phyloP scores from a whole-genome alignment of 768 basidiomycete genomes.

The Phlebiopsis flavidoalba region DNA sequence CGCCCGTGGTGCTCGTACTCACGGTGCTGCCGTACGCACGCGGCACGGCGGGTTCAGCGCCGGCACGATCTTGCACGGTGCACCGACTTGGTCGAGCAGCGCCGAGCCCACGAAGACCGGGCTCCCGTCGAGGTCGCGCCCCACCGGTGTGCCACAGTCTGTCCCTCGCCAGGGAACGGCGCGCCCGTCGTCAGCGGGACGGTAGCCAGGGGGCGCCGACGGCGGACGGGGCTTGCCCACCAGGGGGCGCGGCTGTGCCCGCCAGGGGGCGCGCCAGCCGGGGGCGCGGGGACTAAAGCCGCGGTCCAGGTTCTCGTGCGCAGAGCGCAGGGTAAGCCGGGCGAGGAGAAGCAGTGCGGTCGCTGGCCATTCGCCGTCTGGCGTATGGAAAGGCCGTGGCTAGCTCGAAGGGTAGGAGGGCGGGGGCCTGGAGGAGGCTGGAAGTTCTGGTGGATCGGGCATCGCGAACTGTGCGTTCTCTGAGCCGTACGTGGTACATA shows the following conservation, averaged over 20 bases:
- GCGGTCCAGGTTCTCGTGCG: not conserved
- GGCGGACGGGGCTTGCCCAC: constrained; percentile 41
- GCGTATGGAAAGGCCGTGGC: constrained; percentile 5
- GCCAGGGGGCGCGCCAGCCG: no score
- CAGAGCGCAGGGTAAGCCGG: constrained; percentile 5
- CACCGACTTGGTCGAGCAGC: constrained; percentile 45
- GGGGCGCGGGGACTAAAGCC: constrained; percentile 2
- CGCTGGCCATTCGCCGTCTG: not conserved
- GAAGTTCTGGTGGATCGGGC: constrained; percentile 11
- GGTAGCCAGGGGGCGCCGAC: constrained; percentile 68
- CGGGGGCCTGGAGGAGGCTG: constrained; percentile 3
- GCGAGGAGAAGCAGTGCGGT: not conserved
- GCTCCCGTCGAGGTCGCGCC: constrained; percentile 52
- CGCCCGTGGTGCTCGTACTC: constrained; percentile 61
- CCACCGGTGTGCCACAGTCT: constrained; percentile 21
- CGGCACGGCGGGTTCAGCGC: constrained; percentile 44
- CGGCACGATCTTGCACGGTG: constrained; percentile 79
- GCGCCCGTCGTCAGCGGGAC: constrained; percentile 43
- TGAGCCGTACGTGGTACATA: constrained; percentile 1
- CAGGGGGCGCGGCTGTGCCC: constrained; percentile 9
- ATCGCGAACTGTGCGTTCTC: not conserved
- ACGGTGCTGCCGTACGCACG: constrained; percentile 59
- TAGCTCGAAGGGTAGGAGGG: not conserved
- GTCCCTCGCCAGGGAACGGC: constrained; percentile 35
- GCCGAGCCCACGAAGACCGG: constrained; percentile 22